Evolutionary conservation across 805 yeast genomes (phyloP).

Genomic region (Dipodascus geniculatus): DNA sequence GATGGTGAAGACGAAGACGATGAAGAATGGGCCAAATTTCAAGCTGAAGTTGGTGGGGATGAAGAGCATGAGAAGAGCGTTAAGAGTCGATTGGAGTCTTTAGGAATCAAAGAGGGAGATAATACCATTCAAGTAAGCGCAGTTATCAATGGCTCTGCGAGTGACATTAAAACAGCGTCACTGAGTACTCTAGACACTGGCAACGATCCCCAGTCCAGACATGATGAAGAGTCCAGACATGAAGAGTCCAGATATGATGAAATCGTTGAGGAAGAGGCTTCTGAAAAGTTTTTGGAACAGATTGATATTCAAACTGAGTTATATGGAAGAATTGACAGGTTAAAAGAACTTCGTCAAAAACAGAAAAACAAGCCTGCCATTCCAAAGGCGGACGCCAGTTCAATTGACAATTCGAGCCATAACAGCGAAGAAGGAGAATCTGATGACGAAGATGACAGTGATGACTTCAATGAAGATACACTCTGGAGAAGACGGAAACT

Average conservation of each 20-base stretch:
- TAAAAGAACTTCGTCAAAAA: constrained; percentile 5
- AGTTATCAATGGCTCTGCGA: constrained; percentile 5
- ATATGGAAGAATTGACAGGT: constrained; percentile 5
- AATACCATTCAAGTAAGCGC: neutral
- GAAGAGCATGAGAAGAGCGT: neutral
- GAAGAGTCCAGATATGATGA: constrained; percentile 7
- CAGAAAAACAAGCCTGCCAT: neutral
- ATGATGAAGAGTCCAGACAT: constrained; percentile 8
- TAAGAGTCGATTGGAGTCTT: neutral
- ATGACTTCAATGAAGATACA: neutral
- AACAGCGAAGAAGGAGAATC: constrained; percentile 8
- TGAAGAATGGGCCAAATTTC: constrained; percentile 9
- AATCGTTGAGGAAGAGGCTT: constrained; percentile 12
- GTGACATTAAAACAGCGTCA: neutral
- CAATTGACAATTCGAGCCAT: neutral
- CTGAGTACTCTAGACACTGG: too few species aligned
- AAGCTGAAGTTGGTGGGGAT: constrained; percentile 4
- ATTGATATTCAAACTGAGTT: constrained; percentile 6
- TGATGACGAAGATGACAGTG: constrained; percentile 5
- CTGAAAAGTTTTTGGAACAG: constrained; percentile 10
- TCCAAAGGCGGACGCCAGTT: constrained; percentile 5
- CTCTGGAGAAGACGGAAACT: constrained; percentile 1
- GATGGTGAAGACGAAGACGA: constrained; percentile 1
- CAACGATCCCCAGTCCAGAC: neutral
- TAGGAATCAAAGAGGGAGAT: neutral